Evolutionary conservation across 108 stramenopile genomes (phyloP).

Genomic region (Aurantiochytrium sp.): DNA sequence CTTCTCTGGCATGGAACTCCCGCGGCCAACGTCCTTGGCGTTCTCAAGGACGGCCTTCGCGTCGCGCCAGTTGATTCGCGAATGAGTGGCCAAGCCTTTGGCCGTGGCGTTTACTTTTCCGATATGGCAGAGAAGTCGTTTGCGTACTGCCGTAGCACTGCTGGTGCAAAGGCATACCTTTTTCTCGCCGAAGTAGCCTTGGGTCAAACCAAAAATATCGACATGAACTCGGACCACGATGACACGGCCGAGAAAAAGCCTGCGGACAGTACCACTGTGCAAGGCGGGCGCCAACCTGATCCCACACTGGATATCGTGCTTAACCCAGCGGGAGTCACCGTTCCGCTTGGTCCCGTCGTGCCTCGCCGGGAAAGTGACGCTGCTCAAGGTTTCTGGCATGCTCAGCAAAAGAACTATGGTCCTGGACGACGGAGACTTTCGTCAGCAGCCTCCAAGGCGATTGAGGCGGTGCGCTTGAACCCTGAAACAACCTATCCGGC

Average conservation of each 20-base stretch:
- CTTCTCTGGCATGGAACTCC: conserved; percentile 15
- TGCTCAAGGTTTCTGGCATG: no score
- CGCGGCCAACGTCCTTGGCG: not conserved
- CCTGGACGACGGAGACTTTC: not conserved
- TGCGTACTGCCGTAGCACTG: not conserved
- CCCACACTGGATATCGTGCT: not conserved
- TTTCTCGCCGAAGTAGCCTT: not conserved
- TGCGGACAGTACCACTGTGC: not conserved
- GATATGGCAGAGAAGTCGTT: not conserved
- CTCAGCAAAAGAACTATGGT: no score
- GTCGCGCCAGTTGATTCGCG: not conserved
- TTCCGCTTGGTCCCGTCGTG: not conserved
- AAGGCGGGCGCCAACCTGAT: not conserved
- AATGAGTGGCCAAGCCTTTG: not conserved
- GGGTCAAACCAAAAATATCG: not conserved
- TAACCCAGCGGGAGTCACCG: not conserved
- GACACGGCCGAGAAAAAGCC: not conserved
- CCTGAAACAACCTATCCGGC: not conserved
- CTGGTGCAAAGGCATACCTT: not conserved
- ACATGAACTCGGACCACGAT: not conserved
- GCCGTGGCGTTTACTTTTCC: not conserved
- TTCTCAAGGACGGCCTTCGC: not conserved
- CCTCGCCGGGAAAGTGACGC: no score
- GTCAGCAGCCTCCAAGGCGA: not conserved
- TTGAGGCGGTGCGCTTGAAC: not conserved